Conservation (phyloP, 164 flowering plant species). For the Vitis labrusca region DNA sequence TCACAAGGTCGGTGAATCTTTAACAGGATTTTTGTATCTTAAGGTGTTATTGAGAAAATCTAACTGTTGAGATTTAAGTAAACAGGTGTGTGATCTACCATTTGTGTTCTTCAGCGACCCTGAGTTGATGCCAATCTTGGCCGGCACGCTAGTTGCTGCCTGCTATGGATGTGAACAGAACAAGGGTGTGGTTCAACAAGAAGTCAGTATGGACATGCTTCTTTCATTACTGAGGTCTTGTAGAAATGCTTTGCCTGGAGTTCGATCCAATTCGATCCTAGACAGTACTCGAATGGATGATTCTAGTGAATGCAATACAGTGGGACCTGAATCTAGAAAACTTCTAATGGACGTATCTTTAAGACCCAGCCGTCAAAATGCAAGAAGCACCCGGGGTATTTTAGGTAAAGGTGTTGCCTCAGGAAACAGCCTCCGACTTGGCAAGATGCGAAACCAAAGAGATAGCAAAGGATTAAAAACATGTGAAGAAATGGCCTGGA, state of each 20-base stretch:
- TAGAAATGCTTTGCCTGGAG: conserved; percentile 39
- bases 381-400: conserved; percentile 29
- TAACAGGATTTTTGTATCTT: background rate
- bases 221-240: conserved; percentile 76
- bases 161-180: conserved; percentile 90
- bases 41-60: conserved; percentile 8
- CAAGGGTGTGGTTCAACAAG: conserved; percentile 78
- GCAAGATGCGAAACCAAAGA: conserved; percentile 54
- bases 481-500: conserved; percentile 47
- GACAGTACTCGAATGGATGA: conserved; percentile 34
- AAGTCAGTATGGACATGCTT: conserved; percentile 87
- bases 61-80: conserved; percentile 19
- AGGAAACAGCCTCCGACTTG: conserved; percentile 34
- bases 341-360: conserved; percentile 37
- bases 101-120: conserved; percentile 93
- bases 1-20: conserved; percentile 71
- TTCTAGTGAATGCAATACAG: conserved; percentile 34
- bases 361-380: conserved; percentile 38
- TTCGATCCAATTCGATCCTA: conserved; percentile 23
- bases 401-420: conserved; percentile 32
- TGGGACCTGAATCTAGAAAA: conserved; percentile 43
- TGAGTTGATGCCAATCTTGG: conserved; percentile 79
- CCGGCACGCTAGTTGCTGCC: conserved; percentile 80
- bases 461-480: conserved; percentile 48
- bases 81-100: conserved; percentile 92